These are phyloP conservation scores for Gonapodya sp. DNA, from an alignment of 192 early-diverging fungal species.

Conservation along the genomic window DNA sequence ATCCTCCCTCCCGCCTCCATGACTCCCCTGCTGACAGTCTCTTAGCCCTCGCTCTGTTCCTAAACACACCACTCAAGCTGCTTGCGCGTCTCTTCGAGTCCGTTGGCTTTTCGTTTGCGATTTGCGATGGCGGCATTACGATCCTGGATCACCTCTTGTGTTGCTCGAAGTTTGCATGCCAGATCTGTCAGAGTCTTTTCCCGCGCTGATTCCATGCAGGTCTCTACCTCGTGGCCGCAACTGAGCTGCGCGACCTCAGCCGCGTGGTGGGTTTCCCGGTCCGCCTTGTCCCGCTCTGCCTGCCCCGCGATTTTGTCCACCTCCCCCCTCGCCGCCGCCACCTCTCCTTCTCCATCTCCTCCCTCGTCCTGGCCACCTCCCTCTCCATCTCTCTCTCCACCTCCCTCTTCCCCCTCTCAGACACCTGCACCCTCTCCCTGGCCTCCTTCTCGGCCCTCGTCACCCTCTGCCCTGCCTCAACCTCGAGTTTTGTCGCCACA, in stretches of 20 bases:
- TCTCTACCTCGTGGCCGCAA: neutral
- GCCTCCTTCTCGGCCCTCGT: too few relatives aligned
- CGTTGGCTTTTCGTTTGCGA: neutral
- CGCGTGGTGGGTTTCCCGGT: neutral
- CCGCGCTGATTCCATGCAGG: neutral
- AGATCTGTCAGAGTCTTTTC: neutral
- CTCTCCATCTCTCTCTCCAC: neutral
- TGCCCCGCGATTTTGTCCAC: neutral
- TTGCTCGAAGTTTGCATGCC: neutral
- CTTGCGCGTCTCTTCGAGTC: neutral
- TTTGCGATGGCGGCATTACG: neutral
- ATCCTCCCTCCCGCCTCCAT: neutral
- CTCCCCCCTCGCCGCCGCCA: neutral
- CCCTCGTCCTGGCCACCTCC: neutral
- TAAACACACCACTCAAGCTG: neutral
- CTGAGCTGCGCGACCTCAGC: neutral
- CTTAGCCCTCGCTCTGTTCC: neutral
- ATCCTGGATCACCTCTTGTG: neutral
- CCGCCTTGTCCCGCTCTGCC: neutral
- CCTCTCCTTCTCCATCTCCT: neutral
- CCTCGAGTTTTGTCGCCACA: too few relatives aligned
- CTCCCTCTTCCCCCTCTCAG: neutral
- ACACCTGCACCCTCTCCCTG: too few relatives aligned
- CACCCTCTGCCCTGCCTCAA: too few relatives aligned
- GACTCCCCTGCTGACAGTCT: neutral